Evolutionary conservation across 2,329 filamentous ascomycete species (phyloP).

Genomic region (Epichloe sibirici): DNA sequence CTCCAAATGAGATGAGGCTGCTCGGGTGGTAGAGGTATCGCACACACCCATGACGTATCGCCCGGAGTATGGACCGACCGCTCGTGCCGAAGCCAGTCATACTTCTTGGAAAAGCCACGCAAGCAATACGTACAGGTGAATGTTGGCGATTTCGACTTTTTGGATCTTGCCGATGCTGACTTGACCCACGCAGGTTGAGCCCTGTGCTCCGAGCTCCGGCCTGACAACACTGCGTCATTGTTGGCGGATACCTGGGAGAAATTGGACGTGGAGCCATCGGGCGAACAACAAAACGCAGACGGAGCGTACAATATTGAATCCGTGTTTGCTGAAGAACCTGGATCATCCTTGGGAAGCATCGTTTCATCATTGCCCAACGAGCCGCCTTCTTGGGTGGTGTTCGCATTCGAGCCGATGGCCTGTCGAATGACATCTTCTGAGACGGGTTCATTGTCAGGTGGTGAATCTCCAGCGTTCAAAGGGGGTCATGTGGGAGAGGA

Average conservation of each 20-base stretch:
- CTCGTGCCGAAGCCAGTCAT: constrained; percentile 35
- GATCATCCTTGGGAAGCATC: constrained; percentile 12
- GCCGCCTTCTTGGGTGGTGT: neutral
- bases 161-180: constrained; percentile 5
- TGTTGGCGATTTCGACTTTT: constrained; percentile 10
- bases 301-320: constrained; percentile 15
- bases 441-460: constrained; percentile 32
- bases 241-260: constrained; percentile 8
- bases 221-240: constrained; percentile 6
- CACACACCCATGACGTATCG: constrained; percentile 36
- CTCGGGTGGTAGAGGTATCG: constrained; percentile 21
- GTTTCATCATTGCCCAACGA: neutral
- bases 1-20: constrained; percentile 35
- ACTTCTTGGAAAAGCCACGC: constrained; percentile 26
- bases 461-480: constrained; percentile 32
- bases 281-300: constrained; percentile 12
- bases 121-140: constrained; percentile 28
- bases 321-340: constrained; percentile 19
- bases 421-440: constrained; percentile 26
- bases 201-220: constrained; percentile 1
- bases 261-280: constrained; percentile 8
- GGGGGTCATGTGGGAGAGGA: constrained; percentile 27
- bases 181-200: constrained; percentile 6
- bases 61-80: constrained; percentile 35
- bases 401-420: constrained; percentile 12